Conservation (phyloP, 257 asterid genomes). For the Haberlea rhodopensis region DNA sequence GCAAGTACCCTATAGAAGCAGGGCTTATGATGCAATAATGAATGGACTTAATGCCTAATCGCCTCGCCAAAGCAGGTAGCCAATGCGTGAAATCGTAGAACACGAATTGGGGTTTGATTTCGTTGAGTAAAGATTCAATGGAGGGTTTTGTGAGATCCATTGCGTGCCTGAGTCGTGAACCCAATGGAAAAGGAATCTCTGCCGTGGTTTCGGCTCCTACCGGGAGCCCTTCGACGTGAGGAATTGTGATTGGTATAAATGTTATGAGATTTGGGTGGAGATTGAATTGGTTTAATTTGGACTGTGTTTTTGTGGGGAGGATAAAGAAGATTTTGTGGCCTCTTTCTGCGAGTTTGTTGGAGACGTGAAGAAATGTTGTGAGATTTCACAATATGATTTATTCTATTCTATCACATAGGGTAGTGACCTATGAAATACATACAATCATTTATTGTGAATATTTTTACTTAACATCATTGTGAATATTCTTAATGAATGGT, state of each 20-base stretch:
- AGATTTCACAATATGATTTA: too few relatives aligned
- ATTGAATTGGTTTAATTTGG: slow-evolving; percentile 29
- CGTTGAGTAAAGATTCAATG: slow-evolving; percentile 27
- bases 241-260: slow-evolving; percentile 39
- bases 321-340: slow-evolving; percentile 45
- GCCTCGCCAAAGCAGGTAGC: slow-evolving; percentile 42
- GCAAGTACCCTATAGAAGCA: slow-evolving; percentile 33
- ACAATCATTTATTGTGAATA: too few relatives aligned
- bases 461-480: too few relatives aligned
- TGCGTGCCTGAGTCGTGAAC: slow-evolving; percentile 35
- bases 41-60: slow-evolving; percentile 39
- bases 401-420: too few relatives aligned
- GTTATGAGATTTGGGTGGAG: slow-evolving; percentile 36
- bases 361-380: slow-evolving; percentile 37
- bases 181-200: slow-evolving; percentile 31
- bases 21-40: slow-evolving; percentile 34
- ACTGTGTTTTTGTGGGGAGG: slow-evolving; percentile 29
- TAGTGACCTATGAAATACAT: too few relatives aligned
- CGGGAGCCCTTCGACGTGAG: slow-evolving; percentile 52
- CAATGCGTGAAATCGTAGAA: slow-evolving; percentile 48
- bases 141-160: slow-evolving; percentile 42
- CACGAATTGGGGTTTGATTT: slow-evolving; percentile 38
- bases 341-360: slow-evolving; percentile 49
- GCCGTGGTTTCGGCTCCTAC: slow-evolving; percentile 43
- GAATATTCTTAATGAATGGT: too few relatives aligned